Evolutionary conservation across 176 grass and related monocot genomes (phyloP), one percentile per base, ranked within the genome.

Genomic region (Ensete ventricosum): DNA sequence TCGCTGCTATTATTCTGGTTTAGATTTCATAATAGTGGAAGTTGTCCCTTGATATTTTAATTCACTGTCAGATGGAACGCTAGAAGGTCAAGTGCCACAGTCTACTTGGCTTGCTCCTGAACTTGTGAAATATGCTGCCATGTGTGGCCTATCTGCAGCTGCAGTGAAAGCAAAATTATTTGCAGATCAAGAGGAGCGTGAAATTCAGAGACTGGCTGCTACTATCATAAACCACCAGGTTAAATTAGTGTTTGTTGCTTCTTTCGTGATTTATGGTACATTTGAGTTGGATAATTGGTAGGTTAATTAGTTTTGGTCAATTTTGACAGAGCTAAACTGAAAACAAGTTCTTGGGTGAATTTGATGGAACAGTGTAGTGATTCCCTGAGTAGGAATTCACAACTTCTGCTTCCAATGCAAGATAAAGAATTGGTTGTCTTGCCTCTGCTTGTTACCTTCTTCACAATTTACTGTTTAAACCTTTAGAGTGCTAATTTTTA

Each of bases 171-270:
- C 88, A 76, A 98, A 98, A 85, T 87, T 91, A 59, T 98, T 93
- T 82, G 90, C 90, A 0, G 95, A 98, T 79, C 95, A 98, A 78
- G 95, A 98, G 69, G 90, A 98, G 69, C 90, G 90, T 64, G 95
- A 98, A 90, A 90, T 98, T 65, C 95, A 98, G 81, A 89, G 95
- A 82, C 73, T 93, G 50, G 81, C 81, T 82, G 90, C 90, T 67
- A 98, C 82, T 64, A 50, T 93, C 50, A 98, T 93, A 62, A 98
- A 98, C 75, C 88, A 98, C 76, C 86, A 98, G 90, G 95, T 91
- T 70, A 21, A 21, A 20, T 51, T 23, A 19, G 17, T 43, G 9
- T 24, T 13, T 50, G 43, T 19, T 70, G 34, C 34, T 50, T 69
- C 27, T 68, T 14, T 17, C 2, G 9, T n/a, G 29, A 17, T 16